Percentiles rank a stretch among this genome's conserved stretches.
Conservation (phyloP, 345 rosid genomes). For the Bruguiera parviflora region DNA sequence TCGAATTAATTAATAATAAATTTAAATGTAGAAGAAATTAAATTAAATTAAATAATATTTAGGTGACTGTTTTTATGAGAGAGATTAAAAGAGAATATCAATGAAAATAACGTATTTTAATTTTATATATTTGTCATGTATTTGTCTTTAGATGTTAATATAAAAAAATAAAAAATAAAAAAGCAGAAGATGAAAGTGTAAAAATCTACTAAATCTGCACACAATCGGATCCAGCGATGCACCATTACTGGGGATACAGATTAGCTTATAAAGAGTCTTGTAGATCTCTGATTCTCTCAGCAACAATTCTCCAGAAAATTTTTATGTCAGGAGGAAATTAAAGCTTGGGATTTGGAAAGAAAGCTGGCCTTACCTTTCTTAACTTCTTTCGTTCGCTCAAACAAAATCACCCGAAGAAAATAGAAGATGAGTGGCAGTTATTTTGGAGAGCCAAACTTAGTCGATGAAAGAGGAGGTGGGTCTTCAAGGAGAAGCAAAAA, state of each 20-base stretch:
- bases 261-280: constrained; percentile 37
- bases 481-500: constrained; percentile 78
- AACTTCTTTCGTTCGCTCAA: constrained; percentile 10
- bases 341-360: constrained; percentile 29
- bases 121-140: too few relatives aligned
- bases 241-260: constrained; percentile 47
- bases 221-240: constrained; percentile 96
- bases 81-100: too few relatives aligned
- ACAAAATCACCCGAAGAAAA: background rate
- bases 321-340: constrained; percentile 15
- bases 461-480: constrained; percentile 41
- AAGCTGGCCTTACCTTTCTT: constrained; percentile 15
- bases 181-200: constrained; percentile 54
- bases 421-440: constrained; percentile 65
- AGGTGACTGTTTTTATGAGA: too few relatives aligned
- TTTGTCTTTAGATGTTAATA: too few relatives aligned
- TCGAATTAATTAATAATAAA: too few relatives aligned
- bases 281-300: constrained; percentile 48
- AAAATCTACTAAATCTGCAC: constrained; percentile 55
- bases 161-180: too few relatives aligned
- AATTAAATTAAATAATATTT: too few relatives aligned
- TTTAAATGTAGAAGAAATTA: too few relatives aligned
- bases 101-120: too few relatives aligned
- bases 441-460: constrained; percentile 68
- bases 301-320: constrained; percentile 7